Evolutionary conservation across 2,329 filamentous ascomycete genomes (phyloP), one percentile per base, ranked within the genome.

Genomic region (Pseudogymnoascus sp.): DNA sequence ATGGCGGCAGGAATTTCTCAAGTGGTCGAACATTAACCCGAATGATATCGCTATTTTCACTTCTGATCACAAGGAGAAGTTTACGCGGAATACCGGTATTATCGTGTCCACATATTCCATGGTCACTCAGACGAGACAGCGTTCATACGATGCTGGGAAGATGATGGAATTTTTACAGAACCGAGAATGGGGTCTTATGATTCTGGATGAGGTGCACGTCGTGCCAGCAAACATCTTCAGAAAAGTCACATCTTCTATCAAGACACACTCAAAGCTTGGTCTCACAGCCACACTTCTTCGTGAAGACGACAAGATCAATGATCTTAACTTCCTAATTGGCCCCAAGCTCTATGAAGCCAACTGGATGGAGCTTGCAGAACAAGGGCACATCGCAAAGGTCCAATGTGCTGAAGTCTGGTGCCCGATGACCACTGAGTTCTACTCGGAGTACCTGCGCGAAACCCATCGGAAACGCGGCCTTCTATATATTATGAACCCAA

Each of bases 381-480:
- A 96, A 74, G 94, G 94, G 0, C 92, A 96, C 70, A 99, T 99
- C 71, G 94, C 94, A 34, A 88, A 90, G 66, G 94, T 99, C 1
- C 94, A 99, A 73, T 99, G 94, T 72, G 94, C 94, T 12, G 94
- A 99, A 73, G 94, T 99, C 5, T 99, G 94, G 94, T 99, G 94
- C 70, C 91, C 92, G 2, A 99, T 99, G 94, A 95, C 94, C 0
- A 94, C 92, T 0, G 94, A 99, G 67, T 99, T 99, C 71, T 97
- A 96, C 72, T 87, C 90, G 15, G 90, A 97, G 71, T 99, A 97
- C 74, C 82, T 97, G 62, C 79, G 82, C 59, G 82, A 83, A 63
- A 85, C 84, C 10, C 83, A 83, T 13, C 79, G 84, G 63, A 88
- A 88, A 71, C 79, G 82, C 33, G 79, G 81, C 7, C 73, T 90